Percentiles rank a stretch among this genome's conserved stretches.
These are phyloP conservation scores for Porphyrellus cyaneotinctus DNA, from an alignment of 768 basidiomycete species.

Conservation along the genomic window DNA sequence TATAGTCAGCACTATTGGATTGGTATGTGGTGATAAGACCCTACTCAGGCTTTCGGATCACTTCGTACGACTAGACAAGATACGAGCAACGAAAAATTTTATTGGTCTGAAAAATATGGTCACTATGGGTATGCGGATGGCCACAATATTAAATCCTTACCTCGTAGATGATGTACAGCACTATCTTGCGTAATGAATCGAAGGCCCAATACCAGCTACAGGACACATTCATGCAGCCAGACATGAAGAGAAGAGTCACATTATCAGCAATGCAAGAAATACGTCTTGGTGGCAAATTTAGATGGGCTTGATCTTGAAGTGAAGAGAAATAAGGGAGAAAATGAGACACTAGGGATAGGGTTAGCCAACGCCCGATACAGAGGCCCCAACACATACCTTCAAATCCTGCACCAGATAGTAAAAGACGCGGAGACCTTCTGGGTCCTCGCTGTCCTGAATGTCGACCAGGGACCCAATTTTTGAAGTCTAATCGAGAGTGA, in stretches of 20 bases:
- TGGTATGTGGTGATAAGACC: background rate
- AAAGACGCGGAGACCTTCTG: conserved; percentile 95
- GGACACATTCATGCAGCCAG: conserved; percentile 7
- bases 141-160: conserved; percentile 6
- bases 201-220: conserved; percentile 7
- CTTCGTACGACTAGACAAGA: background rate
- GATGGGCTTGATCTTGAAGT: conserved; percentile 99
- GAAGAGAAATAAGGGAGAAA: conserved; percentile 95
- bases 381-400: conserved; percentile 52
- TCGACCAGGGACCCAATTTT: conserved; percentile 98
- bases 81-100: conserved; percentile 2
- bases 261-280: background rate
- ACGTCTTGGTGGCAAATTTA: conserved; percentile 33
- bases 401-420: conserved; percentile 99
- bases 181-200: conserved; percentile 24
- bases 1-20: background rate
- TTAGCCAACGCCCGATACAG: background rate
- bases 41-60: conserved; percentile 3
- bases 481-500: conserved; percentile 64
- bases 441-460: conserved; percentile 95
- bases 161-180: conserved; percentile 19
- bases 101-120: conserved; percentile 12
- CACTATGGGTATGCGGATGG: background rate
- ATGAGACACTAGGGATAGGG: conserved; percentile 73
- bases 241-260: background rate